Evolutionary conservation across 768 basidiomycete genomes (phyloP).

Genomic region (Tulasnella sp.): DNA sequence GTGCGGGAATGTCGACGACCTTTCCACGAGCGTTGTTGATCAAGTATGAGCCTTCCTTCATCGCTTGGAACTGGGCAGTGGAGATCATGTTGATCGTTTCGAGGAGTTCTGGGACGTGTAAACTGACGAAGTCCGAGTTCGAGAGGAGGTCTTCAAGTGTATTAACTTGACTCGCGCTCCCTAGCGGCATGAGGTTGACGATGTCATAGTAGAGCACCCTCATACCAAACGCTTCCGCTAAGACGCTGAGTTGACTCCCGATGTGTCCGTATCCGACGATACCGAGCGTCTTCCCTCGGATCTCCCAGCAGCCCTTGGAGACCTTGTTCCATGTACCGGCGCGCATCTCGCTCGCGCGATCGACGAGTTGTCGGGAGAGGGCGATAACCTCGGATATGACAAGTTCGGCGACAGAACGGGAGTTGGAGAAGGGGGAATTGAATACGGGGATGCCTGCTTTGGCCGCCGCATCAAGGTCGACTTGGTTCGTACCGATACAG

Average conservation of each 20-base stretch:
- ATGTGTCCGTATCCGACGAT: slow-evolving; percentile 99
- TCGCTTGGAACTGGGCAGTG: slow-evolving; percentile 59
- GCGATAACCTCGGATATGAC: slow-evolving; percentile 90
- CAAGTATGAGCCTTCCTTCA: slow-evolving; percentile 92
- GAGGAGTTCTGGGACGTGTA: slow-evolving; percentile 92
- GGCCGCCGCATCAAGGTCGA: slow-evolving; percentile 75
- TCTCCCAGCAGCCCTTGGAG: slow-evolving; percentile 95
- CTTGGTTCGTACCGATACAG: slow-evolving; percentile 99
- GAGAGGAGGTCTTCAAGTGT: slow-evolving; percentile 60
- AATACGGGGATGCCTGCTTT: slow-evolving; percentile 92
- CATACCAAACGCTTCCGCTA: slow-evolving; percentile 93
- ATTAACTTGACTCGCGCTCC: slow-evolving; percentile 84
- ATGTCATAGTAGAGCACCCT: slow-evolving; percentile 93
- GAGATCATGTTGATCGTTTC: slow-evolving; percentile 96
- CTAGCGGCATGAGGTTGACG: slow-evolving; percentile 94
- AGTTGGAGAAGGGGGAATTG: slow-evolving; percentile 98
- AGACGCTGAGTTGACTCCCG: slow-evolving; percentile 90
- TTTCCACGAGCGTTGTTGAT: slow-evolving; percentile 96
- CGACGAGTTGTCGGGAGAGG: slow-evolving; percentile 86
- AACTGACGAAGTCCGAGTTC: slow-evolving; percentile 84
- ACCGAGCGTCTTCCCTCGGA: slow-evolving; percentile 94
- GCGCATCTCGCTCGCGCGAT: slow-evolving; percentile 79
- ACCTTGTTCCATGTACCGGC: slow-evolving; percentile 97
- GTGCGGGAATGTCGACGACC: slow-evolving; percentile 90
- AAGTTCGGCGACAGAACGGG: slow-evolving; percentile 95